Evolutionary conservation across 164 flowering plant genomes (phyloP).

Genomic region (Nelumbo lutea): DNA sequence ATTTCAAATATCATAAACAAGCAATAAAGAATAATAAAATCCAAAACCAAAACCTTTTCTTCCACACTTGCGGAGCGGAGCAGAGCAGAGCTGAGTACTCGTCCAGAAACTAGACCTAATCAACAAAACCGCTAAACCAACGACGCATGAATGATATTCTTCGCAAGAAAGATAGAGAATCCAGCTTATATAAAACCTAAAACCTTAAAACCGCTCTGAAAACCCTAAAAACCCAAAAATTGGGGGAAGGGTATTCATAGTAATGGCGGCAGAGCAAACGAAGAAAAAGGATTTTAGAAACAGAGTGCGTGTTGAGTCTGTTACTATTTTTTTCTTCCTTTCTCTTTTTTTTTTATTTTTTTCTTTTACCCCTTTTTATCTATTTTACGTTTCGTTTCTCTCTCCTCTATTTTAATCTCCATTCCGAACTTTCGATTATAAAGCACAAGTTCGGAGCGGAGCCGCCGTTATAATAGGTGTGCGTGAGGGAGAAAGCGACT

Average conservation of each 20-base stretch:
- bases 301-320: conserved; percentile 8
- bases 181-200: conserved; percentile 53
- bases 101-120: conserved; percentile 25
- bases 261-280: conserved; percentile 15
- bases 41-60: neutral
- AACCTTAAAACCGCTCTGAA: conserved; percentile 3
- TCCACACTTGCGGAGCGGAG: neutral
- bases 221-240: conserved; percentile 6
- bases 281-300: neutral
- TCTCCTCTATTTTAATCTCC: too few species aligned
- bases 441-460: too few species aligned
- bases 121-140: conserved; percentile 80
- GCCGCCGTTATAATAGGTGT: too few species aligned
- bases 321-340: neutral
- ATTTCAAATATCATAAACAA: neutral
- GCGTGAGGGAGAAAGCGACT: too few species aligned
- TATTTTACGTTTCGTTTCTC: too few species aligned
- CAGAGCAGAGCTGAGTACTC: neutral
- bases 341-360: neutral
- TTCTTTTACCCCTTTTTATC: neutral
- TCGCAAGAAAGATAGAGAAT: conserved; percentile 45
- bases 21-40: neutral
- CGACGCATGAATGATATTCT: conserved; percentile 62
- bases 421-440: too few species aligned
- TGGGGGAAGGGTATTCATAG: neutral